These are phyloP conservation scores for Pistacia atlantica DNA, from an alignment of 345 rosid species.

Conservation along the genomic window DNA sequence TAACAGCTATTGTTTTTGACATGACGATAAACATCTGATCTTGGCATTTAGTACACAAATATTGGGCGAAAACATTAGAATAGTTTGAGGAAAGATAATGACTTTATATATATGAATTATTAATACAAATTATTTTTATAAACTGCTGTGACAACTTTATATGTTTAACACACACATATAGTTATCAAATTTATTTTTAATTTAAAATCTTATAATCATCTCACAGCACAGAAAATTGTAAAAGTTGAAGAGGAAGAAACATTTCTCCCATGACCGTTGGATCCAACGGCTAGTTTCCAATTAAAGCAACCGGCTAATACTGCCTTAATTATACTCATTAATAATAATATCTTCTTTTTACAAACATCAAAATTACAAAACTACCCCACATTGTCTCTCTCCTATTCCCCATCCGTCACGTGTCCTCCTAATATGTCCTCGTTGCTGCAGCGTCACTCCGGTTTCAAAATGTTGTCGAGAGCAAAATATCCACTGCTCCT, in stretches of 20 bases:
- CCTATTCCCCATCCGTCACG: background rate
- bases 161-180: too few relatives aligned
- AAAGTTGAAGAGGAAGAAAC: background rate
- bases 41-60: too few relatives aligned
- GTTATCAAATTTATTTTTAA: too few relatives aligned
- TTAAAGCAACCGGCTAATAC: slow-evolving; percentile 3
- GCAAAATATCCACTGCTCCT: background rate
- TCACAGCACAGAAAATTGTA: background rate
- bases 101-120: too few relatives aligned
- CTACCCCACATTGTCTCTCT: background rate
- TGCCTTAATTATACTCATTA: background rate
- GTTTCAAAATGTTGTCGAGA: background rate
- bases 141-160: too few relatives aligned
- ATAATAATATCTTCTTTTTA: too few relatives aligned
- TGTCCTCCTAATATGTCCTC: background rate
- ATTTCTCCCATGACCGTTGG: background rate
- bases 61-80: too few relatives aligned
- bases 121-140: too few relatives aligned
- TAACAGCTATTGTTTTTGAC: too few relatives aligned
- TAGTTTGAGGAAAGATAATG: too few relatives aligned
- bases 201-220: too few relatives aligned
- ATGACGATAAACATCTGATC: too few relatives aligned
- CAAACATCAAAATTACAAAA: background rate
- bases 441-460: background rate
- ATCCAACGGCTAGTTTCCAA: slow-evolving; percentile 15